Conservation (phyloP, 805 yeast species). For the Candida coquimbonensis region DNA sequence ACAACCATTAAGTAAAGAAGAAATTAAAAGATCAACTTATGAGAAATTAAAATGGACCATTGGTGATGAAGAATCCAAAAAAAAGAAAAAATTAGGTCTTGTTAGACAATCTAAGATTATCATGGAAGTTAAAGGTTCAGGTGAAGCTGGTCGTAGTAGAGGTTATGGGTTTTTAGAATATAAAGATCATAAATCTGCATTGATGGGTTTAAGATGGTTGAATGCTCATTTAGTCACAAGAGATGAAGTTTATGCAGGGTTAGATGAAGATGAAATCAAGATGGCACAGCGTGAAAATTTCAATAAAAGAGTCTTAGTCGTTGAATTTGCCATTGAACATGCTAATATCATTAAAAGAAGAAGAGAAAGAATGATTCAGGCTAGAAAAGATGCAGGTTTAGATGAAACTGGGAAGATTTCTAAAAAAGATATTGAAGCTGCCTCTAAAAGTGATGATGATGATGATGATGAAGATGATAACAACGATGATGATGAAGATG, state of each 20-base stretch:
- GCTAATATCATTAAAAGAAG: constrained; percentile 91
- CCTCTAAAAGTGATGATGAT: constrained; percentile 21
- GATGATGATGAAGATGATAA: constrained; percentile 16
- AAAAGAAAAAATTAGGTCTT: constrained; percentile 76
- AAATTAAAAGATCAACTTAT: constrained; percentile 69
- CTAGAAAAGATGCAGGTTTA: constrained; percentile 25
- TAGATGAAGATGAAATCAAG: constrained; percentile 60
- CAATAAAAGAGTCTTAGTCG: constrained; percentile 68
- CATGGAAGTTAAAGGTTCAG: constrained; percentile 85
- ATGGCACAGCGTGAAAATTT: constrained; percentile 45
- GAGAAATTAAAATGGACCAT: constrained; percentile 42
- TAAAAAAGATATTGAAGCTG: constrained; percentile 4
- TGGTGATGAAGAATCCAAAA: constrained; percentile 43
- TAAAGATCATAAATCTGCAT: constrained; percentile 85
- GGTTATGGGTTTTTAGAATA: constrained; percentile 95
- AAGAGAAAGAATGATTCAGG: constrained; percentile 51
- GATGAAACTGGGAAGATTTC: constrained; percentile 23
- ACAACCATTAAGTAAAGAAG: constrained; percentile 87
- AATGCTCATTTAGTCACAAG: constrained; percentile 82
- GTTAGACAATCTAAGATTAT: constrained; percentile 91
- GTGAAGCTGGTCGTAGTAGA: constrained; percentile 83
- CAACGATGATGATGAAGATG: constrained; percentile 17
- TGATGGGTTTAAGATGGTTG: constrained; percentile 96
- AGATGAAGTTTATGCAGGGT: constrained; percentile 66
- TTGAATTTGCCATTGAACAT: constrained; percentile 93